These are phyloP conservation scores for Canariomyces notabilis DNA, from an alignment of 2,329 filamentous ascomycete genomes.

Conservation along the genomic window DNA sequence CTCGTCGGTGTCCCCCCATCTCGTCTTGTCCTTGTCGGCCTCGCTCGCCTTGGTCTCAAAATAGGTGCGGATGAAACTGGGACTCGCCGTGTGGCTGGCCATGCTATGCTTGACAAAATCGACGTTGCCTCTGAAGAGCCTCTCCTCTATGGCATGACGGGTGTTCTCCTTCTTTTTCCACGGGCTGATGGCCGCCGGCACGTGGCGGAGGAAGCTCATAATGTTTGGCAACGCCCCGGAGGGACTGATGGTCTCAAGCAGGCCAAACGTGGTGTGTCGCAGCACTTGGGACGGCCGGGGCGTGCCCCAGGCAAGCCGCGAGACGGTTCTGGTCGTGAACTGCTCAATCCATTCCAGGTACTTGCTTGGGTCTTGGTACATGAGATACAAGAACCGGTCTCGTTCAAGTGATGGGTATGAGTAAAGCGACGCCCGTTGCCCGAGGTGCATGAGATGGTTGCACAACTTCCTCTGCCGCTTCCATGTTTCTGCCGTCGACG, in stretches of 20 bases:
- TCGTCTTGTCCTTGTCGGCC: constrained; percentile 26
- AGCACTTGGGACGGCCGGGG: constrained; percentile 37
- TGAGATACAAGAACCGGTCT: constrained; percentile 41
- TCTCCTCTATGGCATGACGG: constrained; percentile 36
- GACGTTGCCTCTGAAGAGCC: constrained; percentile 35
- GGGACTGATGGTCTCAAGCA: constrained; percentile 43
- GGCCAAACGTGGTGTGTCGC: constrained; percentile 41
- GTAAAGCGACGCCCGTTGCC: constrained; percentile 35
- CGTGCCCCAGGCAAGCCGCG: constrained; percentile 42
- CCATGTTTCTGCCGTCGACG: constrained; percentile 37
- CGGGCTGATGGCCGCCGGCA: constrained; percentile 37
- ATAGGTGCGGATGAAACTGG: constrained; percentile 40
- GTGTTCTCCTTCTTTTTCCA: constrained; percentile 42
- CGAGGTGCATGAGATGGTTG: constrained; percentile 39
- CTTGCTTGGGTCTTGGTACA: constrained; percentile 35
- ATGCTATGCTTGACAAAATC: constrained; percentile 33
- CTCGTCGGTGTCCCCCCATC: constrained; percentile 33
- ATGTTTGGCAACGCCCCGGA: constrained; percentile 41
- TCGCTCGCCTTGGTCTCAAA: constrained; percentile 26
- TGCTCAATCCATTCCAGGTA: constrained; percentile 45
- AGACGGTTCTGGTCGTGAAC: constrained; percentile 42
- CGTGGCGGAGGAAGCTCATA: constrained; percentile 34
- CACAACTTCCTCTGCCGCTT: constrained; percentile 44
- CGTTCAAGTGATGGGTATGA: constrained; percentile 40
- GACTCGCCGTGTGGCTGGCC: constrained; percentile 30